Conservation (phyloP, 2,329 filamentous ascomycete genomes). For the Diaporthe helianthi region DNA sequence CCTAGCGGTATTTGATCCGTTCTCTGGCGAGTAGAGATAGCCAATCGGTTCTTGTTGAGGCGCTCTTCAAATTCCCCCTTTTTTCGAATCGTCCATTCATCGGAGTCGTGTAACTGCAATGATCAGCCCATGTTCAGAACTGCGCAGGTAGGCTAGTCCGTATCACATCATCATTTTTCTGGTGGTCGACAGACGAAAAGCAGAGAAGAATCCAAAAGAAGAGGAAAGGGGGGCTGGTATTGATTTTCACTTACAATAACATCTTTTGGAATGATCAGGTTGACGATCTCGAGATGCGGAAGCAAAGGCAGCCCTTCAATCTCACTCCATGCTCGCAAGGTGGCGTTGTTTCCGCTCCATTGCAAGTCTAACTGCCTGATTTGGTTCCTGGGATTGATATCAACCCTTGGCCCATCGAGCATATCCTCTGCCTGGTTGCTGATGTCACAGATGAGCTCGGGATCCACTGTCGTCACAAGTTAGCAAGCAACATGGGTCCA, state of each 20-base stretch:
- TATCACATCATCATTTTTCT: too few species aligned
- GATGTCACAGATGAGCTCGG: background rate
- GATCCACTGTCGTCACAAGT: background rate
- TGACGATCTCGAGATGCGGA: background rate
- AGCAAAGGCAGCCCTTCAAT: background rate
- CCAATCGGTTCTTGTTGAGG: background rate
- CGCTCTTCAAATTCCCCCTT: background rate
- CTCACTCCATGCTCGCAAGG: conserved; percentile 5
- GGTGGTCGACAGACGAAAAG: too few species aligned
- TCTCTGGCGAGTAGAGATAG: background rate
- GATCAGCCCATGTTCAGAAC: background rate
- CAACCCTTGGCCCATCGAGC: background rate
- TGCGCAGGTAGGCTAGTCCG: too few species aligned
- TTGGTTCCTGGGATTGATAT: background rate
- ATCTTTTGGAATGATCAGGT: background rate
- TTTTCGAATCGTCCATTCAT: too few species aligned
- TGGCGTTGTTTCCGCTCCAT: background rate
- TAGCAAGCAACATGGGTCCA: background rate
- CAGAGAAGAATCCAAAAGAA: background rate
- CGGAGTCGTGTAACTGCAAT: background rate
- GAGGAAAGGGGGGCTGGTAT: too few species aligned
- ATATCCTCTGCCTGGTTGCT: background rate
- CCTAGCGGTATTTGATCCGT: too few species aligned
- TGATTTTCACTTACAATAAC: background rate
- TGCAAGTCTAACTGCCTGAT: background rate